Evolutionary conservation across 805 yeast genomes (phyloP), one percentile per base, ranked within the genome.

Genomic region (Candida coleopterorum): DNA sequence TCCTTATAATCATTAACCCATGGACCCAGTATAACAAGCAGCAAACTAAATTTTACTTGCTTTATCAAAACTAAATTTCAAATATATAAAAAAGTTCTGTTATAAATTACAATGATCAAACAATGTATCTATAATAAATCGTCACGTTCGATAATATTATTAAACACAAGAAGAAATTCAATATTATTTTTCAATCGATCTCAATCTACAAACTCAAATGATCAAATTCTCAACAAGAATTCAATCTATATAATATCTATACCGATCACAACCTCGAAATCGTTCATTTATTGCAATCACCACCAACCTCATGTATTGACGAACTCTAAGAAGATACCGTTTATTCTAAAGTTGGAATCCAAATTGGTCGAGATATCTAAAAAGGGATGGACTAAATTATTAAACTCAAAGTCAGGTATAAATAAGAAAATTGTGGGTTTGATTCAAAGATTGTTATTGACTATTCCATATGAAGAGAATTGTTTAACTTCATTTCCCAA

Each of bases 401-500:
- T 64, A 29, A 53, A 58, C 1, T 81, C 94, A 1, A 68, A 79
- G 2, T 60, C 66, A 25, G 52, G 64, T 8, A 59, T 81, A 49
- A 86, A 86, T 55, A 63, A 72, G 44, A 69, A 65, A 37, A 71
- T 88, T 30, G 87, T 83, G 2, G 34, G 52, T 3, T 64, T 65
- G 43, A 73, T 81, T 11, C 70, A 74, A 29, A 56, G 55, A 37
- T 65, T 82, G 26, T 56, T 88, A 46, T 72, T 75, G 35, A 68
- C 76, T 16, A 76, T 85, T 6, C 86, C 90, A 2, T 89, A 90
- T 75, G 79, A 81, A 45, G 97, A 89, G 52, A 74, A 76, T 49
- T 75, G 87, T 31, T 64, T 89, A 41, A 68, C 77, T 42, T 74
- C 90, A 2, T 74, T 90, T 17, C 97, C 97, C 1, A 77, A 88